Conservation (phyloP, 2,329 filamentous ascomycete genomes). For the Cercospora sp. region DNA sequence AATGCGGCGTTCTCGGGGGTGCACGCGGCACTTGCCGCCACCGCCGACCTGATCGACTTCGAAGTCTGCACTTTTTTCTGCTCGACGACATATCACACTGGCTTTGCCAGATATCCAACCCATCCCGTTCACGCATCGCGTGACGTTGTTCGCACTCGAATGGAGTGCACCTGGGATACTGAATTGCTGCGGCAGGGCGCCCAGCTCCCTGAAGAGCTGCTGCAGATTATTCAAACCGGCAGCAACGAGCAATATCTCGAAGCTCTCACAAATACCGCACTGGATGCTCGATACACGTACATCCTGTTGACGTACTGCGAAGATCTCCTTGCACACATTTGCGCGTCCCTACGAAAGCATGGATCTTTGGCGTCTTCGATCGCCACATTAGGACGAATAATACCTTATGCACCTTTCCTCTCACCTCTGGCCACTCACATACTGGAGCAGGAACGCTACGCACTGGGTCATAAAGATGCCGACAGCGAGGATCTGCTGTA, state of each 20-base stretch:
- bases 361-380: slow-evolving; percentile 48
- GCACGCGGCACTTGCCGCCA: slow-evolving; percentile 4
- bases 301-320: slow-evolving; percentile 73
- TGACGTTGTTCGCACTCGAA: slow-evolving; percentile 8
- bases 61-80: slow-evolving; percentile 7
- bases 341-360: slow-evolving; percentile 54
- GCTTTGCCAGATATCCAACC: background rate
- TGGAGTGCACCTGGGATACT: slow-evolving; percentile 38
- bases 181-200: slow-evolving; percentile 43
- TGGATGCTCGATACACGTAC: slow-evolving; percentile 70
- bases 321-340: slow-evolving; percentile 75
- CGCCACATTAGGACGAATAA: slow-evolving; percentile 72
- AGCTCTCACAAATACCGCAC: slow-evolving; percentile 66
- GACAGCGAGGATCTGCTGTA: slow-evolving; percentile 30
- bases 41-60: slow-evolving; percentile 6
- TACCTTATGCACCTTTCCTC: slow-evolving; percentile 80
- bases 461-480: slow-evolving; percentile 11
- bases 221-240: slow-evolving; percentile 61
- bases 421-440: slow-evolving; percentile 43
- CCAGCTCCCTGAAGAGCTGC: slow-evolving; percentile 68
- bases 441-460: slow-evolving; percentile 26
- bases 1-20: slow-evolving; percentile 11
- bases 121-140: slow-evolving; percentile 1
- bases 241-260: slow-evolving; percentile 68
- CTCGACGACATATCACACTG: slow-evolving; percentile 8